phyloP scores from a whole-genome alignment of 257 asterid species.

The Fraxinus cuspidata region DNA sequence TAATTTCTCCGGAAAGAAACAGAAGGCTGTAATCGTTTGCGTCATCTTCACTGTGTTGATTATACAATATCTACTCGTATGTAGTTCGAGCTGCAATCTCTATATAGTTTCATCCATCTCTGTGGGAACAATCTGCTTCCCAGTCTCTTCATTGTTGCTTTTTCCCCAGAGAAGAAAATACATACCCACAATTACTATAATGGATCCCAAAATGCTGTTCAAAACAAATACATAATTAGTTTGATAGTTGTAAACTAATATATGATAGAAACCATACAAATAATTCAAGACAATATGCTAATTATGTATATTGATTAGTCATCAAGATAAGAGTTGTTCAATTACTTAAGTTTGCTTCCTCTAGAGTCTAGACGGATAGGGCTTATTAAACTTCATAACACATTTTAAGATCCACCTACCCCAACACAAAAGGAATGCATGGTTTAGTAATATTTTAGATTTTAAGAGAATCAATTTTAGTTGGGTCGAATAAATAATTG shows the following conservation, averaged over 20 bases:
- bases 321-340: too few relatives aligned
- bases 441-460: too few relatives aligned
- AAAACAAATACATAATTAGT: slow-evolving; percentile 13
- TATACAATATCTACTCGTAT: neutral
- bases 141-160: slow-evolving; percentile 39
- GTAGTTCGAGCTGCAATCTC: slow-evolving; percentile 5
- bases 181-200: slow-evolving; percentile 61
- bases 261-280: neutral
- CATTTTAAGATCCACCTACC: too few relatives aligned
- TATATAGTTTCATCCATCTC: slow-evolving; percentile 22
- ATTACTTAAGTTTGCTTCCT: too few relatives aligned
- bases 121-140: slow-evolving; percentile 21
- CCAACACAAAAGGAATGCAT: too few relatives aligned
- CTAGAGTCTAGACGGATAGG: too few relatives aligned
- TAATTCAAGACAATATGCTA: neutral
- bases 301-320: too few relatives aligned
- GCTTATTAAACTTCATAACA: too few relatives aligned
- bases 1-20: neutral
- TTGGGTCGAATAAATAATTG: too few relatives aligned
- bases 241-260: neutral
- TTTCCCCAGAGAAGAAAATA: slow-evolving; percentile 78
- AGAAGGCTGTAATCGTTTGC: neutral
- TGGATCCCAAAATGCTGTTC: slow-evolving; percentile 68
- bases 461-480: too few relatives aligned
- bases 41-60: neutral